Percentiles rank a stretch among this genome's conserved stretches.
Conservation (phyloP, 139 green algal species). For the Ettlia oleoabundans region DNA sequence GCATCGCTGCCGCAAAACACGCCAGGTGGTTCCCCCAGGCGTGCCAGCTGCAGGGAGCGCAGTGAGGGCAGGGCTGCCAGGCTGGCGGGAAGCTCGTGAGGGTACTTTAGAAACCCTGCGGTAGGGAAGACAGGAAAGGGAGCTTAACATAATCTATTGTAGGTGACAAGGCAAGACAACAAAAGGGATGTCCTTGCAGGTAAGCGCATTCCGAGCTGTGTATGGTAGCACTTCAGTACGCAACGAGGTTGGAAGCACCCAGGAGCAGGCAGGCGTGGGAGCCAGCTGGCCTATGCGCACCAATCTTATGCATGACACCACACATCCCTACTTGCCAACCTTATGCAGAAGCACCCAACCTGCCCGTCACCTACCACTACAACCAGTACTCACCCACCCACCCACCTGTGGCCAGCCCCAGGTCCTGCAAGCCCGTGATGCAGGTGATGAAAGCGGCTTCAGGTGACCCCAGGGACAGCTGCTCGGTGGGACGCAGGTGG, state of each 20-base stretch:
- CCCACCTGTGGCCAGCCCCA: not conserved
- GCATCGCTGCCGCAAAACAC: not conserved
- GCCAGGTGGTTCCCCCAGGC: not conserved
- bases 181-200: too few relatives aligned
- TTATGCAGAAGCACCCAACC: not conserved
- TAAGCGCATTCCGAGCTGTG: too few relatives aligned
- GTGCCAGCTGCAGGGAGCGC: constrained; percentile 18
- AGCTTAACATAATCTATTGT: too few relatives aligned
- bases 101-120: not conserved
- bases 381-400: too few relatives aligned
- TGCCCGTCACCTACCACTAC: not conserved
- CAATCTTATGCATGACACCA: too few relatives aligned
- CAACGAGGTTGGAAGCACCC: too few relatives aligned
- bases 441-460: not conserved
- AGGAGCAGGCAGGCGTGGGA: too few relatives aligned
- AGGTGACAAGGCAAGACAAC: too few relatives aligned
- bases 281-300: too few relatives aligned
- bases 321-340: not conserved
- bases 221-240: too few relatives aligned
- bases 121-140: too few relatives aligned
- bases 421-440: constrained; percentile 1
- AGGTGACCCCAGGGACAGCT: not conserved
- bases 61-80: constrained; percentile 4
- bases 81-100: not conserved
- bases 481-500: not conserved